Percentiles rank a stretch among this genome's conserved stretches.
Conservation (phyloP, 1,284 basidiomycete genomes). For the Trametes pubescens region DNA sequence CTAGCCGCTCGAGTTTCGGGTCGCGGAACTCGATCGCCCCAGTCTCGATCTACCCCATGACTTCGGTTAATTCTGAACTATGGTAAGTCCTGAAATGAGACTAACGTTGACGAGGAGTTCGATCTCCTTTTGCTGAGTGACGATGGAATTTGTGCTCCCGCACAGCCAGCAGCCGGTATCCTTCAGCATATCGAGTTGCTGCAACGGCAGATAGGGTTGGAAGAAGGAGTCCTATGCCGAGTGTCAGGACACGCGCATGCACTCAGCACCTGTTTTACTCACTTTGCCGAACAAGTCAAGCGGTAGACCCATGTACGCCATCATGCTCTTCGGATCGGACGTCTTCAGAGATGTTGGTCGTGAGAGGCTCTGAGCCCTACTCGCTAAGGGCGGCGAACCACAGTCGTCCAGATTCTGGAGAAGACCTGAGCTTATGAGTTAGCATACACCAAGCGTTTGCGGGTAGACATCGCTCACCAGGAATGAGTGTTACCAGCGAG, state of each 20-base stretch:
- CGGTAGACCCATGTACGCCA: slow-evolving; percentile 92
- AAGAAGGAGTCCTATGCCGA: slow-evolving; percentile 86
- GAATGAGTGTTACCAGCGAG: slow-evolving; percentile 86
- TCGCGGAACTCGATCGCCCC: slow-evolving; percentile 88
- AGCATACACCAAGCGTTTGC: slow-evolving; percentile 10
- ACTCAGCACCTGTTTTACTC: slow-evolving; percentile 5
- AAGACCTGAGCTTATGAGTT: slow-evolving; percentile 58
- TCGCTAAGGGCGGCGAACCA: slow-evolving; percentile 87
- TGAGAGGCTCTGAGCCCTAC: slow-evolving; percentile 70
- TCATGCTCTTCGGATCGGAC: slow-evolving; percentile 90
- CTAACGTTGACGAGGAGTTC: slow-evolving; percentile 92
- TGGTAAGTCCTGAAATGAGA: background rate
- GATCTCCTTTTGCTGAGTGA: slow-evolving; percentile 92
- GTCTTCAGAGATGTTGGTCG: slow-evolving; percentile 86
- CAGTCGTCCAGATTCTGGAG: slow-evolving; percentile 91
- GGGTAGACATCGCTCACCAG: slow-evolving; percentile 54
- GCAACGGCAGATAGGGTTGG: slow-evolving; percentile 96
- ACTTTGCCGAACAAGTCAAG: slow-evolving; percentile 88
- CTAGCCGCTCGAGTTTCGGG: slow-evolving; percentile 78
- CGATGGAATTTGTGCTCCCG: slow-evolving; percentile 95
- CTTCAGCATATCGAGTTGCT: slow-evolving; percentile 92
- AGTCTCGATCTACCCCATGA: slow-evolving; percentile 88
- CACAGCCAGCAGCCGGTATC: slow-evolving; percentile 87
- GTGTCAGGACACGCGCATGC: background rate
- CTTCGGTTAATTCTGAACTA: background rate